phyloP scores from a whole-genome alignment of 305 asterid species.

The Fraxinus angustifolia region DNA sequence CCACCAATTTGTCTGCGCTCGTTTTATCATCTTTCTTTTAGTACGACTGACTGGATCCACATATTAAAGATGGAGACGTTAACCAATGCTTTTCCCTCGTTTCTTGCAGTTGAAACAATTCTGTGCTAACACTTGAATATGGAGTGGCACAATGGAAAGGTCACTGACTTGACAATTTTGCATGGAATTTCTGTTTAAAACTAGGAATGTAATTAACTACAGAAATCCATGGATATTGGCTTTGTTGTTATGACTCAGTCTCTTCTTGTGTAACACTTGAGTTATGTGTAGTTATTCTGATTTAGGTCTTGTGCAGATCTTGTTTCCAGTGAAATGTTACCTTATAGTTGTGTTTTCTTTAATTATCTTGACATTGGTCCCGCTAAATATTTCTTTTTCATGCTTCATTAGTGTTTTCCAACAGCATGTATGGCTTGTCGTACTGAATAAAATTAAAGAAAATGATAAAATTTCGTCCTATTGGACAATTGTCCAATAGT shows the following conservation, averaged over 20 bases:
- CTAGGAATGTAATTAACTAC: slow-evolving; percentile 12
- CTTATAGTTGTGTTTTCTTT: background rate
- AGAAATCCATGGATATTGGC: slow-evolving; percentile 4
- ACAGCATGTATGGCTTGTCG: background rate
- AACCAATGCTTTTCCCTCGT: background rate
- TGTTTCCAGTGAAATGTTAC: background rate
- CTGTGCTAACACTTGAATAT: background rate
- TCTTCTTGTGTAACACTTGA: background rate
- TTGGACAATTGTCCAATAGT: background rate
- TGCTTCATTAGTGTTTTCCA: background rate
- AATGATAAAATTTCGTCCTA: background rate
- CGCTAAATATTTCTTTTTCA: background rate
- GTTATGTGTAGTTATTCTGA: background rate
- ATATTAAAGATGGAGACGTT: slow-evolving; percentile 2
- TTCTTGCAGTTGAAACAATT: slow-evolving; percentile 15
- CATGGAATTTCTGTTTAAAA: slow-evolving; percentile 3
- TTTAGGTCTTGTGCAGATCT: background rate
- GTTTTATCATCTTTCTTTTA: background rate
- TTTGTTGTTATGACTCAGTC: slow-evolving; percentile 6
- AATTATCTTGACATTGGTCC: background rate
- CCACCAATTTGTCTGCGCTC: background rate
- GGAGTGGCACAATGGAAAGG: background rate
- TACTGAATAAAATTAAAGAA: background rate
- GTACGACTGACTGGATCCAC: background rate
- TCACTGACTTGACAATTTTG: slow-evolving; percentile 4